Evolutionary conservation across 345 rosid genomes (phyloP), one percentile per base, ranked within the genome.

Genomic region (Eucalyptus tenuipes): DNA sequence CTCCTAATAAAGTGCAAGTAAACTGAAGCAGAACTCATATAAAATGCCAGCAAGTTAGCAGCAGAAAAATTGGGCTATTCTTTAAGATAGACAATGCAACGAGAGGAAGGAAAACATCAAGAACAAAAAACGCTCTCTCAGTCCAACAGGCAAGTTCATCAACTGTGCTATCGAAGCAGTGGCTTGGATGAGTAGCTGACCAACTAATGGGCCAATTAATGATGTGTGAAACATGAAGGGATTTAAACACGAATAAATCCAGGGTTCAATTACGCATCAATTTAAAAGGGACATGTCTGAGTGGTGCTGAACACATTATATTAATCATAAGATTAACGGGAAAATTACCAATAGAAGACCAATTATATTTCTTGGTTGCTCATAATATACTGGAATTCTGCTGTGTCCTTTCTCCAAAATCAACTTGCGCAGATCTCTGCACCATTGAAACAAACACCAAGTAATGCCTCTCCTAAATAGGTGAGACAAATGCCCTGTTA

Each of bases 331-430:
- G 82, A 71, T 71, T 33, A 68, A 37, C 25, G 37, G 82, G 82
- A 37, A 71, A 49, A 48, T 93, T 91, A 95, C 96, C 93, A 93
- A 89, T 50, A 95, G 80, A 55, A 95, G 93, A 88, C 97, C 97
- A 87, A 95, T 94, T 88, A 95, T 92, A 90, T 95, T 95, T 86
- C 91, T 93, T 47, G 93, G 91, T 55, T 91, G 91, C 94, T 94
- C 93, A 80, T 94, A 90, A 89, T 93, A 95, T 84, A 94, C 95
- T 13, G 97, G 97, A 61, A 95, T 92, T 88, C 96, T 93, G 93
- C 96, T 94, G 85, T 95, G 97, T 84, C 97, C 97, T 89, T 93
- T 93, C 91, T 93, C 96, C 91, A 95, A 49, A 75, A 95, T 92
- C 89, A 94, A 89, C 85, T 87, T 93, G 95, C 93, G 94, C 89